phyloP scores from a whole-genome alignment of 176 grass and related monocot species.

The Alloteropsis semialata region DNA sequence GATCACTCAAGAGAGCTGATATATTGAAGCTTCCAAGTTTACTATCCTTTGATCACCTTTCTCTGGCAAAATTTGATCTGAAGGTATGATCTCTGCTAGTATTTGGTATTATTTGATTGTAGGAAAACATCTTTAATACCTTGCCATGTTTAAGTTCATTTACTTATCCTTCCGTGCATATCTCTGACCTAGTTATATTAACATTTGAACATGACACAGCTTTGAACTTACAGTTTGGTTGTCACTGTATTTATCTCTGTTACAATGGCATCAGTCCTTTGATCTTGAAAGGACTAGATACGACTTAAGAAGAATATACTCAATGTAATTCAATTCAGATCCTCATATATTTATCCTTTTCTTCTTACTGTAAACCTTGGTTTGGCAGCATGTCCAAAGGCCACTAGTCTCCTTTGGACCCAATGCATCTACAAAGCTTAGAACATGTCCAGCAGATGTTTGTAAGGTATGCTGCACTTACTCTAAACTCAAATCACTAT shows the following conservation, averaged over 20 bases:
- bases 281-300: conserved; percentile 14
- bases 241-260: background rate
- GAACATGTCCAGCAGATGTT: conserved; percentile 83
- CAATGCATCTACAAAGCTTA: conserved; percentile 80
- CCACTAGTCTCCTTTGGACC: conserved; percentile 85
- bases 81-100: conserved; percentile 53
- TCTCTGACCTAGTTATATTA: conserved; percentile 3
- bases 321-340: background rate
- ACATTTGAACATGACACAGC: background rate
- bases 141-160: background rate
- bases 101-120: conserved; percentile 8
- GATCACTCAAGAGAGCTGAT: conserved; percentile 91
- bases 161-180: background rate
- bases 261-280: background rate
- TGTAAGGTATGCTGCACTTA: conserved; percentile 68
- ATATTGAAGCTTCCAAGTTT: conserved; percentile 74
- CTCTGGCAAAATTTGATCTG: conserved; percentile 86
- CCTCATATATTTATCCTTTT: background rate
- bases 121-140: background rate
- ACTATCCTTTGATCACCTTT: conserved; percentile 75
- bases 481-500: conserved; percentile 4
- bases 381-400: conserved; percentile 83
- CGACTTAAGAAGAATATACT: conserved; percentile 9
- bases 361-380: conserved; percentile 33
- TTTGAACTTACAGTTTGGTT: background rate